Evolutionary conservation across 2,329 filamentous ascomycete genomes (phyloP).

Genomic region (Zelopaecilomyces penicillatus): DNA sequence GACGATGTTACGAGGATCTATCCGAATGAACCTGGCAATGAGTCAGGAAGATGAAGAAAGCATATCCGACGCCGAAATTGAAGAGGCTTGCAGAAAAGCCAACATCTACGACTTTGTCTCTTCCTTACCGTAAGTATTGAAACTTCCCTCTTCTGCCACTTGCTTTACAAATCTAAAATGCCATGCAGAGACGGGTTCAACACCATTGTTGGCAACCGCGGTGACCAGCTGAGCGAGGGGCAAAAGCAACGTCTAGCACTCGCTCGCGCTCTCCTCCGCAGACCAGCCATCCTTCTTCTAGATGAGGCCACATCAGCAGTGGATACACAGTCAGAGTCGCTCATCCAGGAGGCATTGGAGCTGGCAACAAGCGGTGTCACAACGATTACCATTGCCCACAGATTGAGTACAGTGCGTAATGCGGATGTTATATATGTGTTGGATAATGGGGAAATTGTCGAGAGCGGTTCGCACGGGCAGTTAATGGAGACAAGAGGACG

Average conservation of each 20-base stretch:
- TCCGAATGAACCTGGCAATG: slow-evolving; percentile 38
- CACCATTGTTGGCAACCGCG: slow-evolving; percentile 43
- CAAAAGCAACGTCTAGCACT: slow-evolving; percentile 50
- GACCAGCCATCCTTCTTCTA: slow-evolving; percentile 41
- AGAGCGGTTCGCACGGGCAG: slow-evolving; percentile 5
- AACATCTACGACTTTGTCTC: slow-evolving; percentile 49
- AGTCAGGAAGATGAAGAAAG: slow-evolving; percentile 30
- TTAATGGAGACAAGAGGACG: slow-evolving; percentile 2
- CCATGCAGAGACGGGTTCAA: background rate
- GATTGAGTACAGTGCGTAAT: slow-evolving; percentile 5
- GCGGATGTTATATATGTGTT: slow-evolving; percentile 5
- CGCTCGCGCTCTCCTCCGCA: slow-evolving; percentile 44
- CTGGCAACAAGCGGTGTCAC: background rate
- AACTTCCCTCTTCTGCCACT: slow-evolving; percentile 32
- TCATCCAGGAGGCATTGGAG: slow-evolving; percentile 3
- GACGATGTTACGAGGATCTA: slow-evolving; percentile 24
- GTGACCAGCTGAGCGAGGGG: slow-evolving; percentile 47
- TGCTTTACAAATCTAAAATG: background rate
- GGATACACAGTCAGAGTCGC: slow-evolving; percentile 42
- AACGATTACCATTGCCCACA: slow-evolving; percentile 5
- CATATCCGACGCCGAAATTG: slow-evolving; percentile 12
- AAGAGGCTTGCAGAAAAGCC: slow-evolving; percentile 25
- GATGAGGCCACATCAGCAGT: slow-evolving; percentile 50
- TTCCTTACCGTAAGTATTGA: slow-evolving; percentile 33
- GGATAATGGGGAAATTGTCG: slow-evolving; percentile 3